These are phyloP conservation scores for Vigna nakashimae DNA, from an alignment of 306 rosid genomes.

Conservation along the genomic window DNA sequence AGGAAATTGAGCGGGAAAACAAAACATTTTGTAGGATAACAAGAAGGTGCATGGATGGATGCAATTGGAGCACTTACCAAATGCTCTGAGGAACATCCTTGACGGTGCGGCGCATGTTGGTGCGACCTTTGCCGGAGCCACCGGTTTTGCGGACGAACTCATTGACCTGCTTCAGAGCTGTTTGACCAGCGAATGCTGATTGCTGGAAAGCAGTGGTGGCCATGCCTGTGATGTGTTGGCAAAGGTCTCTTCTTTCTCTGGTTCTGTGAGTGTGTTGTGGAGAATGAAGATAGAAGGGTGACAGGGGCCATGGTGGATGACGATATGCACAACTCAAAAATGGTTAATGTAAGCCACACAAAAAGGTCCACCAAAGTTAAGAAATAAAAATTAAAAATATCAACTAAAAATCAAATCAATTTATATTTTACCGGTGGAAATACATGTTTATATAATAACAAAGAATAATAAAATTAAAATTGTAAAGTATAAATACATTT, in stretches of 20 bases:
- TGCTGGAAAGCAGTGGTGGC: constrained; percentile 88
- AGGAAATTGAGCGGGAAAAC: too few relatives aligned
- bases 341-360: constrained; percentile 60
- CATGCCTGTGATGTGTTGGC: constrained; percentile 46
- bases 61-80: constrained; percentile 53
- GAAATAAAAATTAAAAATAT: not conserved
- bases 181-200: constrained; percentile 84
- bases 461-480: too few relatives aligned
- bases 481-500: too few relatives aligned
- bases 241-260: not conserved
- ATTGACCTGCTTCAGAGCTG: constrained; percentile 77
- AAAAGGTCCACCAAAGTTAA: not conserved
- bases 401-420: too few relatives aligned
- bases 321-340: constrained; percentile 79
- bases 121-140: constrained; percentile 63
- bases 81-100: constrained; percentile 89
- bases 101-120: constrained; percentile 85
- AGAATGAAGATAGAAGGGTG: constrained; percentile 24
- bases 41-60: too few relatives aligned
- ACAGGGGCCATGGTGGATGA: constrained; percentile 52
- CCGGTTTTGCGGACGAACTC: constrained; percentile 81
- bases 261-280: constrained; percentile 7
- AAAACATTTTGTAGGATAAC: too few relatives aligned
- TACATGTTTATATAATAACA: too few relatives aligned
- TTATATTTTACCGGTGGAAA: too few relatives aligned